Conservation (phyloP, 2,329 filamentous ascomycete genomes). For the Dothistroma septosporum region DNA sequence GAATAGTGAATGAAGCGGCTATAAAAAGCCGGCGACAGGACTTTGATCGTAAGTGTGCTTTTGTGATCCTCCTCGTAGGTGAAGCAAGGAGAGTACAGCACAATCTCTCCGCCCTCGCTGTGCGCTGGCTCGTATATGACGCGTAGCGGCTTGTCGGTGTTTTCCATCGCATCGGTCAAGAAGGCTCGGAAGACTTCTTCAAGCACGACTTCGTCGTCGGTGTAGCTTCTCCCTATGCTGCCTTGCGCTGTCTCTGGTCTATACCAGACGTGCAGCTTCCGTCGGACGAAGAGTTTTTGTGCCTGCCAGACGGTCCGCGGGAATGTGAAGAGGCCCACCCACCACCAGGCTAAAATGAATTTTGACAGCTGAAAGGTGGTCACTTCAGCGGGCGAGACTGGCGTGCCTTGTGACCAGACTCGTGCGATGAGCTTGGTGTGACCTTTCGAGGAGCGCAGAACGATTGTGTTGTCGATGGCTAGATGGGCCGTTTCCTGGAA, state of each 20-base stretch:
- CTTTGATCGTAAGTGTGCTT: slow-evolving; percentile 50
- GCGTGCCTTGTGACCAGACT: slow-evolving; percentile 51
- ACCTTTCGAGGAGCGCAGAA: slow-evolving; percentile 56
- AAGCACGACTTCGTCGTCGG: slow-evolving; percentile 45
- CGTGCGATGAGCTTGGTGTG: slow-evolving; percentile 59
- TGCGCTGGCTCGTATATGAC: slow-evolving; percentile 55
- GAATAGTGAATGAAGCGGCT: slow-evolving; percentile 61
- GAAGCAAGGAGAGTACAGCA: slow-evolving; percentile 32
- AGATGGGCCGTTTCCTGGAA: slow-evolving; percentile 26
- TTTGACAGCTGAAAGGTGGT: slow-evolving; percentile 28
- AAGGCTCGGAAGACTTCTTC: slow-evolving; percentile 40
- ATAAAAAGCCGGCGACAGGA: slow-evolving; percentile 65
- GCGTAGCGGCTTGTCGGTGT: slow-evolving; percentile 43
- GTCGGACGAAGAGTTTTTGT: slow-evolving; percentile 52
- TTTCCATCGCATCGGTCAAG: slow-evolving; percentile 46
- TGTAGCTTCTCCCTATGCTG: slow-evolving; percentile 54
- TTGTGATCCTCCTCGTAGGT: slow-evolving; percentile 39
- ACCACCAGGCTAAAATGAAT: slow-evolving; percentile 53
- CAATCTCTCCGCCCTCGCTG: slow-evolving; percentile 25
- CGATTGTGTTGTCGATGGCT: slow-evolving; percentile 57
- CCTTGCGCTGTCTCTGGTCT: slow-evolving; percentile 58
- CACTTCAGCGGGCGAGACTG: slow-evolving; percentile 51
- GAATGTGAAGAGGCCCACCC: slow-evolving; percentile 63
- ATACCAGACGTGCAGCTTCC: slow-evolving; percentile 60
- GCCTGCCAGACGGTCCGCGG: slow-evolving; percentile 63